phyloP scores from a whole-genome alignment of 305 asterid species.

The Fraxinus greggii region DNA sequence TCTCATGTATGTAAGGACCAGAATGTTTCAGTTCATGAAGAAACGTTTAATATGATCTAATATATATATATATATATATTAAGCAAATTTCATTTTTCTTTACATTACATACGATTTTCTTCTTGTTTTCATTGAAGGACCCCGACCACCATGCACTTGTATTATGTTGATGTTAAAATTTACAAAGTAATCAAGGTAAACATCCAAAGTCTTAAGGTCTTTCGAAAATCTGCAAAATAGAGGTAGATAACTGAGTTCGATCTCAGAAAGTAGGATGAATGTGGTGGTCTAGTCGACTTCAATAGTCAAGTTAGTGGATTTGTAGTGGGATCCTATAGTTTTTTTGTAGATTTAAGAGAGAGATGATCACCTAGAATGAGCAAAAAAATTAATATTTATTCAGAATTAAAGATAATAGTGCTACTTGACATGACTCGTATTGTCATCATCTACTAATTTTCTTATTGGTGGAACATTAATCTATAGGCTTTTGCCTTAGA shows the following conservation, averaged over 20 bases:
- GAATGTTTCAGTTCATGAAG: conserved; percentile 30
- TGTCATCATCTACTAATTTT: neutral
- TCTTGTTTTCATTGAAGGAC: neutral
- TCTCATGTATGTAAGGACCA: conserved; percentile 26
- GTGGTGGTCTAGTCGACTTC: neutral
- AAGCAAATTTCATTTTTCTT: neutral
- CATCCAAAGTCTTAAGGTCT: neutral
- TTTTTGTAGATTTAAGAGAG: neutral
- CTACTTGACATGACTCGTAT: neutral
- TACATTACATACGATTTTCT: neutral
- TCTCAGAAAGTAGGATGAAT: neutral
- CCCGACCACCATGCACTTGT: neutral
- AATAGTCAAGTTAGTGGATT: neutral
- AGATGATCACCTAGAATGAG: neutral
- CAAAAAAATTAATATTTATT: neutral
- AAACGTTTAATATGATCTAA: neutral
- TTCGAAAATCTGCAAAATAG: neutral
- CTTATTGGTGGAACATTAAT: neutral
- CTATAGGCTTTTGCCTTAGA: neutral
- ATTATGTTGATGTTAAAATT: neutral
- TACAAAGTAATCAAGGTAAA: neutral
- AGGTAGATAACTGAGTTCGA: neutral
- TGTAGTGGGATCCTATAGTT: neutral
- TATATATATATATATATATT: no score
- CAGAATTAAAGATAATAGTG: neutral